phyloP scores from a whole-genome alignment of 169 alveolate species.

The Plasmodium billcollinsi region DNA sequence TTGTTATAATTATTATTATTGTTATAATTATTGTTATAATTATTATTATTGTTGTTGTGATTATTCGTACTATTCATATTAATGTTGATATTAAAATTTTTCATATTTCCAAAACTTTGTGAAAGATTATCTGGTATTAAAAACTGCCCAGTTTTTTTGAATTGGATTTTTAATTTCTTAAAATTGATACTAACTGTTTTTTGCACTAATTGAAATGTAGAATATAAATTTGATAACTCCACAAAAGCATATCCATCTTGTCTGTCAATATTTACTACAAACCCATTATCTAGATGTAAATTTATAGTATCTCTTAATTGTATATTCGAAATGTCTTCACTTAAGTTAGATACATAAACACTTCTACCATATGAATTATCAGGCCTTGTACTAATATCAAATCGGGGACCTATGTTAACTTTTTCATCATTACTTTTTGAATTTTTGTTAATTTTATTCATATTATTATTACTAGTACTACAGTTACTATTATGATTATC shows the following conservation, averaged over 20 bases:
- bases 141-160: constrained; percentile 74
- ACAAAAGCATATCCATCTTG: constrained; percentile 77
- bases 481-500: constrained; percentile 10
- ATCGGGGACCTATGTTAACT: constrained; percentile 57
- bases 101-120: not conserved
- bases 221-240: constrained; percentile 50
- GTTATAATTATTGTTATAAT: not conserved
- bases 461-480: not conserved
- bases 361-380: constrained; percentile 77
- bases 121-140: constrained; percentile 72
- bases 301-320: constrained; percentile 71
- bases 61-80: constrained; percentile 4
- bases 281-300: constrained; percentile 56
- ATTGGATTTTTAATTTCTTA: constrained; percentile 69
- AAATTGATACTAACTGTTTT: constrained; percentile 53
- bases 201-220: constrained; percentile 70
- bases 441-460: constrained; percentile 29
- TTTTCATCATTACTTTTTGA: constrained; percentile 29
- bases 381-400: constrained; percentile 72
- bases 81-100: not conserved
- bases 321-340: constrained; percentile 60
- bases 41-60: not conserved
- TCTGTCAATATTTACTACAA: constrained; percentile 69
- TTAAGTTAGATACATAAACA: constrained; percentile 71
- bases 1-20: not conserved